These are phyloP conservation scores for Gentiana macrophylla DNA, from an alignment of 257 asterid genomes.

Conservation along the genomic window DNA sequence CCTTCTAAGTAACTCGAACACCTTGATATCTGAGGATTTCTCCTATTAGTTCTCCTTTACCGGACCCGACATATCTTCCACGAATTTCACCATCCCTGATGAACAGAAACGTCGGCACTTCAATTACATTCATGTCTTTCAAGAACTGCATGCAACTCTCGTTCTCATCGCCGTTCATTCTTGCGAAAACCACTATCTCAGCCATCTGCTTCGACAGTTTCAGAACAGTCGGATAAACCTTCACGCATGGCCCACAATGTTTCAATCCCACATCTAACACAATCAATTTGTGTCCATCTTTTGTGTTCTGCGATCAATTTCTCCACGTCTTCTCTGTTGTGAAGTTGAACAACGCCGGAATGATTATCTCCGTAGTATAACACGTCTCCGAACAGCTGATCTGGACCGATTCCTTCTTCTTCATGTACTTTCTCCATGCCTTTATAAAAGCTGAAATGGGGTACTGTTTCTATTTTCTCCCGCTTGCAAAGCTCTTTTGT, in stretches of 20 bases:
- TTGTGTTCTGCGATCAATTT: constrained; percentile 48
- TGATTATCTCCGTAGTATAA: constrained; percentile 90
- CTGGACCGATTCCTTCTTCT: constrained; percentile 88
- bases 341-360: constrained; percentile 72
- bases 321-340: constrained; percentile 68
- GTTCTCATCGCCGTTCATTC: constrained; percentile 98
- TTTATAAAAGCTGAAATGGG: constrained; percentile 93
- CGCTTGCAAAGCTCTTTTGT: constrained; percentile 59
- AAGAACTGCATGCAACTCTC: constrained; percentile 91
- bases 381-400: constrained; percentile 71
- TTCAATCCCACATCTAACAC: constrained; percentile 90
- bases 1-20: constrained; percentile 56
- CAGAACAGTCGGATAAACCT: constrained; percentile 85
- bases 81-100: constrained; percentile 66
- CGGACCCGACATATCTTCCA: constrained; percentile 95
- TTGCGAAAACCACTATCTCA: constrained; percentile 69
- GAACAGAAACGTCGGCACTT: constrained; percentile 93
- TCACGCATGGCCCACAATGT: constrained; percentile 96
- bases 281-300: constrained; percentile 36
- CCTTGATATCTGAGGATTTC: constrained; percentile 93
- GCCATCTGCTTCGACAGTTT: constrained; percentile 77
- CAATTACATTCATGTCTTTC: constrained; percentile 75
- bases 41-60: constrained; percentile 95
- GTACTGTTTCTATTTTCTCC: constrained; percentile 59
- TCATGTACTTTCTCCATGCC: constrained; percentile 86